Percentiles rank a stretch among this genome's conserved stretches.
These are phyloP conservation scores for Pinus albicaulis DNA, from an alignment of 75 land plant species.

Conservation along the genomic window DNA sequence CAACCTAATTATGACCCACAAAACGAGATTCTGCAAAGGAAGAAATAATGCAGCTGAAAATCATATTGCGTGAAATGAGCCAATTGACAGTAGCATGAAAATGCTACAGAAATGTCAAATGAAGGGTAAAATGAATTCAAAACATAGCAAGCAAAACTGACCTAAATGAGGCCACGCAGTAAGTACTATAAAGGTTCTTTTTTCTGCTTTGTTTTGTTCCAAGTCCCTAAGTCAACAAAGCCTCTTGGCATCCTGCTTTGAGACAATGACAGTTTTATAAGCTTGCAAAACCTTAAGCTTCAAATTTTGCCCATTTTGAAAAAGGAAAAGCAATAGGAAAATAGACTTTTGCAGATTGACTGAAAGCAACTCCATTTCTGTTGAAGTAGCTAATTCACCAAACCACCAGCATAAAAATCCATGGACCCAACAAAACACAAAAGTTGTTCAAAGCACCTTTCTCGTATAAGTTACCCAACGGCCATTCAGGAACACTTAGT, in stretches of 20 bases:
- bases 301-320: constrained; percentile 33
- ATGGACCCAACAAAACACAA: not conserved
- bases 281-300: constrained; percentile 27
- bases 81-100: constrained; percentile 24
- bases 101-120: constrained; percentile 35
- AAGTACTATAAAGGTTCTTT: constrained; percentile 68
- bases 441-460: not conserved
- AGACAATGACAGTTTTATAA: constrained; percentile 74
- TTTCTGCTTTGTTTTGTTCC: constrained; percentile 77
- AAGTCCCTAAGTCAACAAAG: constrained; percentile 68
- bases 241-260: constrained; percentile 77
- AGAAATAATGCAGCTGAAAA: constrained; percentile 1
- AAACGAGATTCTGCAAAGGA: not conserved
- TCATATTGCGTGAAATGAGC: not conserved
- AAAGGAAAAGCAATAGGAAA: constrained; percentile 31
- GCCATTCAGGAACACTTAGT: not conserved
- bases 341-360: constrained; percentile 28
- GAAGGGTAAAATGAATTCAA: constrained; percentile 24
- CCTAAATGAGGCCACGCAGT: constrained; percentile 92
- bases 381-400: constrained; percentile 26
- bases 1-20: constrained; percentile 3
- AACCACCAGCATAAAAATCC: constrained; percentile 6
- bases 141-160: constrained; percentile 73
- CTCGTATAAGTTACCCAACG: not conserved
- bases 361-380: constrained; percentile 22